phyloP scores from a whole-genome alignment of 2,329 filamentous ascomycete genomes.

The Dichotomopilus funicola region DNA sequence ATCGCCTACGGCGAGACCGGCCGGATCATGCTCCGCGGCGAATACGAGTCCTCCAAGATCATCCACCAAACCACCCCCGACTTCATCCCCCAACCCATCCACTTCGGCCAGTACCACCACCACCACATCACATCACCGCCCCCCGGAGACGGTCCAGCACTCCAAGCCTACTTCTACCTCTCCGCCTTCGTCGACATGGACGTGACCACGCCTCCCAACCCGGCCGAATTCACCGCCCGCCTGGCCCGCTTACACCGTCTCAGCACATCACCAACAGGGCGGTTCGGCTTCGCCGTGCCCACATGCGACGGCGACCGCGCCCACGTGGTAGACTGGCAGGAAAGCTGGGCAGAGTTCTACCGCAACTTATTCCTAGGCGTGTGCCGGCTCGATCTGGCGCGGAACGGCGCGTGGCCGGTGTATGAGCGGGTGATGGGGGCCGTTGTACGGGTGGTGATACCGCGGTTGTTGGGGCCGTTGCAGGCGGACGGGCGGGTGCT shows the following conservation, averaged over 20 bases:
- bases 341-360: slow-evolving; percentile 26
- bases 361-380: slow-evolving; percentile 20
- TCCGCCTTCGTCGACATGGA: slow-evolving; percentile 23
- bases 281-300: slow-evolving; percentile 33
- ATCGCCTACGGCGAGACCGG: slow-evolving; percentile 6
- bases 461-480: slow-evolving; percentile 24
- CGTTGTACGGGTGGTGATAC: slow-evolving; percentile 27
- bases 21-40: slow-evolving; percentile 6
- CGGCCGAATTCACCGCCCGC: slow-evolving; percentile 12
- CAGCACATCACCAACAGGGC: slow-evolving; percentile 24
- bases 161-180: slow-evolving; percentile 19
- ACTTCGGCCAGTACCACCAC: slow-evolving; percentile 12
- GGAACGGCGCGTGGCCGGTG: slow-evolving; percentile 22
- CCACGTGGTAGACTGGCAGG: slow-evolving; percentile 29
- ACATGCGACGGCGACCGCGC: slow-evolving; percentile 31
- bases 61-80: slow-evolving; percentile 6
- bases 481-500: slow-evolving; percentile 23
- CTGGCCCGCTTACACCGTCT: slow-evolving; percentile 22
- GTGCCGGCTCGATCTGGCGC: slow-evolving; percentile 18
- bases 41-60: slow-evolving; percentile 7
- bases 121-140: too few species aligned
- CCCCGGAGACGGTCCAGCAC: not conserved
- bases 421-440: slow-evolving; percentile 18
- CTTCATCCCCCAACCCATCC: slow-evolving; percentile 4
- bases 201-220: slow-evolving; percentile 15